phyloP scores from a whole-genome alignment of 306 rosid genomes.

The Citrullus colocynthis region DNA sequence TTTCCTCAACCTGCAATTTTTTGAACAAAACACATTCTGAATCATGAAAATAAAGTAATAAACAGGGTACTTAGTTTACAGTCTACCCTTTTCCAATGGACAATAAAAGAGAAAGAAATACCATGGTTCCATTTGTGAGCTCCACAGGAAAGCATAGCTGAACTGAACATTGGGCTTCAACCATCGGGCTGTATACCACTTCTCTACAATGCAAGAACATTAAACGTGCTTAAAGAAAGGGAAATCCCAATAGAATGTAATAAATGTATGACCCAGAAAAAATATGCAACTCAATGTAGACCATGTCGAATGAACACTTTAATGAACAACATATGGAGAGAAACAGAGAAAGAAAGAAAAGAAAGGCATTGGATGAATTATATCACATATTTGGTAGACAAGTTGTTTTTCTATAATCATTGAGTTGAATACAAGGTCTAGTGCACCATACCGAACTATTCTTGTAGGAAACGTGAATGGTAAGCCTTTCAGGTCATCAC shows the following conservation, averaged over 20 bases:
- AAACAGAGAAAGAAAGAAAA: background rate
- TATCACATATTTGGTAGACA: background rate
- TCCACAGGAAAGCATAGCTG: conserved; percentile 86
- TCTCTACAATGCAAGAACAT: conserved; percentile 46
- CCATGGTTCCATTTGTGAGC: conserved; percentile 81
- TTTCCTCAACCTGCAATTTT: conserved; percentile 62
- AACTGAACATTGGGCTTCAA: conserved; percentile 91
- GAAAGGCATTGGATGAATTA: background rate
- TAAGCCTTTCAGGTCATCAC: conserved; percentile 76
- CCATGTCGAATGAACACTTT: background rate
- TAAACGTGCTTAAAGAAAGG: conserved; percentile 19
- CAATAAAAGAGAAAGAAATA: conserved; percentile 15
- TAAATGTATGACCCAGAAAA: background rate
- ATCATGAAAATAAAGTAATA: background rate
- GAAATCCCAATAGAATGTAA: conserved; percentile 5
- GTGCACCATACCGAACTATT: conserved; percentile 42
- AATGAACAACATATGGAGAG: background rate
- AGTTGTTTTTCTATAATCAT: background rate
- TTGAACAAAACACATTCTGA: background rate
- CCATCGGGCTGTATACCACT: conserved; percentile 89
- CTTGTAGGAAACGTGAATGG: conserved; percentile 72
- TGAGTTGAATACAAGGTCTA: background rate
- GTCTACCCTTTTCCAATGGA: conserved; percentile 6
- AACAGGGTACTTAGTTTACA: background rate
- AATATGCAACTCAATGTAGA: background rate